A percentile compares a stretch with the other conserved stretches of the same genome.
Conservation (phyloP, 768 basidiomycete species). For the Boletus rubescentipes region DNA sequence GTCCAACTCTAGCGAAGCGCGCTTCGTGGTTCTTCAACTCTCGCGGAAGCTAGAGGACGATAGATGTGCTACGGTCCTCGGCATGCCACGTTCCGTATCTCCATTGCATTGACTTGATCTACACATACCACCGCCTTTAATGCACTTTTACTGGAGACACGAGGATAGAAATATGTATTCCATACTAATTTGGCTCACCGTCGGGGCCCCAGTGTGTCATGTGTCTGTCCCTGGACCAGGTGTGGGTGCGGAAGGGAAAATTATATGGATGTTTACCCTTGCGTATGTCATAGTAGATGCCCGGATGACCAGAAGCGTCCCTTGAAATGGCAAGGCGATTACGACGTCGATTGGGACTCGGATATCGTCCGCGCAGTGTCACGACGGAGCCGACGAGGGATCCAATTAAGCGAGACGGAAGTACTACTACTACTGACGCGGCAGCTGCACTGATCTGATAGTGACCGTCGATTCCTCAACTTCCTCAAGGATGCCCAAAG, state of each 20-base stretch:
- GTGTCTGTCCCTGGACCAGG: conserved; percentile 26
- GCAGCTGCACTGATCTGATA: conserved; percentile 2
- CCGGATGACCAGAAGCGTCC: conserved; percentile 13
- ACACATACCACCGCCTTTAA: conserved; percentile 29
- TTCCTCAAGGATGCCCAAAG: not conserved
- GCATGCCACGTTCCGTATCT: conserved; percentile 14
- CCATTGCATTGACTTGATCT: conserved; percentile 25
- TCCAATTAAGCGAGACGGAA: conserved; percentile 16
- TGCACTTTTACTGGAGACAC: conserved; percentile 15
- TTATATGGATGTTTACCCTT: conserved; percentile 20
- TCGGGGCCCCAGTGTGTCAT: not conserved
- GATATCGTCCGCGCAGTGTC: not conserved
- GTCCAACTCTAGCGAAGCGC: conserved; percentile 67
- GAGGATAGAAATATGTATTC: conserved; percentile 16
- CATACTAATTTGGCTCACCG: conserved; percentile 30
- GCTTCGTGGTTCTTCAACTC: conserved; percentile 94
- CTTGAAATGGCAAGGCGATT: conserved; percentile 9
- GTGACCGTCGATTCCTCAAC: not conserved
- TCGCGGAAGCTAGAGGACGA: conserved; percentile 46
- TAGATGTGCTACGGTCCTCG: conserved; percentile 14
- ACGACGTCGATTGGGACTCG: conserved; percentile 11
- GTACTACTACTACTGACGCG: conserved; percentile 1
- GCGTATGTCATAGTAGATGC: conserved; percentile 21
- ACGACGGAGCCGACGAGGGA: conserved; percentile 24
- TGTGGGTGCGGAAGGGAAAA: conserved; percentile 23